Evolutionary conservation across 108 stramenopile genomes (phyloP).

Genomic region (Craspedostauros australis): DNA sequence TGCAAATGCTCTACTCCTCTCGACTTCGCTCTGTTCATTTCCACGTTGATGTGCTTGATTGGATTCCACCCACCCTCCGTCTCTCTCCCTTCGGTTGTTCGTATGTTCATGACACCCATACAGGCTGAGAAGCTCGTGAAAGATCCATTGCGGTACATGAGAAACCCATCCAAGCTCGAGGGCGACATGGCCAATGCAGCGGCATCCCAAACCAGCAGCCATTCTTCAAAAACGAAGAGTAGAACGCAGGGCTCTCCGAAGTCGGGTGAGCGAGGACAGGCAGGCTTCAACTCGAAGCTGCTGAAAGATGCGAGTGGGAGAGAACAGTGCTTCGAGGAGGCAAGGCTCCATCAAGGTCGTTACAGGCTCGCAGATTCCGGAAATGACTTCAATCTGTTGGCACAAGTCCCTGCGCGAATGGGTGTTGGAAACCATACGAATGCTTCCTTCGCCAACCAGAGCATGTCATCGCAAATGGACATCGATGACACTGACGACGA

Average conservation of each 20-base stretch:
- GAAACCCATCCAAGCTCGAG: conserved; percentile 46
- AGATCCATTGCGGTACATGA: conserved; percentile 73
- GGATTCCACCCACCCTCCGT: neutral
- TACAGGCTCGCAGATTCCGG: conserved; percentile 32
- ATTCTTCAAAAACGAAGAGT: too few species aligned
- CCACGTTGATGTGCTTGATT: too few species aligned
- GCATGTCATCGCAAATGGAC: conserved; percentile 61
- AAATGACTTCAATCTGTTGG: conserved; percentile 51
- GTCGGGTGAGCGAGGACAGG: conserved; percentile 1
- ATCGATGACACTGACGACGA: conserved; percentile 30
- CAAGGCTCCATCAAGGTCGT: conserved; percentile 24
- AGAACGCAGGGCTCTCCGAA: conserved; percentile 1
- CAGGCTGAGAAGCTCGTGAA: conserved; percentile 54
- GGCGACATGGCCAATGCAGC: conserved; percentile 17
- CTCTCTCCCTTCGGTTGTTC: neutral
- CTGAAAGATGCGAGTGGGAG: conserved; percentile 37
- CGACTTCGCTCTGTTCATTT: too few species aligned
- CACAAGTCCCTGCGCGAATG: too few species aligned
- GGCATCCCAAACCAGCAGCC: too few species aligned
- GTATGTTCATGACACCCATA: neutral
- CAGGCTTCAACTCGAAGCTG: conserved; percentile 46
- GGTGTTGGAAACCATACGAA: too few species aligned
- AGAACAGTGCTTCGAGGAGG: conserved; percentile 78
- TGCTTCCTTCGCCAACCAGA: too few species aligned
- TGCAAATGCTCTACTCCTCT: neutral